Base-by-base conservation (phyloP, 164 flowering plant genomes). In the Vitis labrusca region DNA sequence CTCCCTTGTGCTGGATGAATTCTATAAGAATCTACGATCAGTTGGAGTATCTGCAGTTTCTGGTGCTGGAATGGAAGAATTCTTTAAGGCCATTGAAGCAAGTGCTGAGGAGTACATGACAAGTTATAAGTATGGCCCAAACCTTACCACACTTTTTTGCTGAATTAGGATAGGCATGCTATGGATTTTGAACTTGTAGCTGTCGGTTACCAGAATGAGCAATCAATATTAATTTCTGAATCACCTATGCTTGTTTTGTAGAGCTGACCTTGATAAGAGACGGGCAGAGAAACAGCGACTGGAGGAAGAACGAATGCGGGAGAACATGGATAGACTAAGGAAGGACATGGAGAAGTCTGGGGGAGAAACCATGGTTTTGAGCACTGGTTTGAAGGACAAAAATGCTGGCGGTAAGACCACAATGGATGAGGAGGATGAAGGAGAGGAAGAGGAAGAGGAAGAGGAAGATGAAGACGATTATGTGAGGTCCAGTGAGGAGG, bases 21-120 rank as follows among this genome's bases (percentile, higher is more conserved):
- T 95, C 83, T 95, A 91, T 71, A 88, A 82, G 61, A 93, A 91
- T 75, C 84, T 95, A 47, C 83, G 74, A 37, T 84, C 95, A 17
- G 97, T 91, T 66, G 99, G 99, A 56, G 98, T 95, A 2, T 95
- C 99, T 72, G 96, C 99, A 32, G 82, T 91, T 68, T 70, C 96
- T 73, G 97, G 99, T 69, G 83, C 89, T 73, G 99, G 99, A 59
- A 88, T 93, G 88, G 91, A 83, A 19, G 89, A 77, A 23, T 93
- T 93, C 80, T 93, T 95, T 66, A 86, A 89, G 74, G 85, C 97
- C 55, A 79, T 95, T 69, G 92, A 93, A 65, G 85, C 86, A 17
- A 90, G 99, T 78, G 88, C 97, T 48, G 88, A 88, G 27, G 99
- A 95, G 75, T 95, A 82, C 87, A 90, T 93, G 98, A 92, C 86